Conservation (phyloP, 2,329 filamentous ascomycete genomes). For the Pseudogymnoascus sp. region DNA sequence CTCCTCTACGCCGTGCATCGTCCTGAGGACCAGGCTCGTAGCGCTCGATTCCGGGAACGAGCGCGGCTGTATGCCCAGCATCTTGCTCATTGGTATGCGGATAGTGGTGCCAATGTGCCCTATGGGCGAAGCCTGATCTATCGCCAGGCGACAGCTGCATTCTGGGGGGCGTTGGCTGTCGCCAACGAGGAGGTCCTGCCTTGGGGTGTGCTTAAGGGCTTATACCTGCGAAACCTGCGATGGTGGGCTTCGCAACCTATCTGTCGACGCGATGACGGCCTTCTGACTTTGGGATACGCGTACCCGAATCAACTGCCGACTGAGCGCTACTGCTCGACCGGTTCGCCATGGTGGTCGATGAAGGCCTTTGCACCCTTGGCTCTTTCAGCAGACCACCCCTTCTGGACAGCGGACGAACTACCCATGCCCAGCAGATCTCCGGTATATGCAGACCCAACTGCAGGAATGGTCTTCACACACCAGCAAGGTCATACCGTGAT, state of each 20-base stretch:
- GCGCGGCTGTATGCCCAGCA: slow-evolving; percentile 35
- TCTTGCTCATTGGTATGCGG: slow-evolving; percentile 42
- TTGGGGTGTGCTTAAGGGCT: slow-evolving; percentile 37
- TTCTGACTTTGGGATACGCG: slow-evolving; percentile 39
- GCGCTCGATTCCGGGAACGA: slow-evolving; percentile 30
- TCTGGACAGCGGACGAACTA: slow-evolving; percentile 38
- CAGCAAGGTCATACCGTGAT: slow-evolving; percentile 18
- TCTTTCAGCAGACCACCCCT: slow-evolving; percentile 30
- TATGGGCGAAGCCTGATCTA: slow-evolving; percentile 45
- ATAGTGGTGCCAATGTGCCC: slow-evolving; percentile 40
- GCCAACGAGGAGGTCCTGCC: slow-evolving; percentile 21
- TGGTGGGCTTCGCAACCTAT: slow-evolving; percentile 38
- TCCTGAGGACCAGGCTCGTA: slow-evolving; percentile 32
- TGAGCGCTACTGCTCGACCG: slow-evolving; percentile 49
- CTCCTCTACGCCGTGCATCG: slow-evolving; percentile 39
- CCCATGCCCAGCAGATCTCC: slow-evolving; percentile 23
- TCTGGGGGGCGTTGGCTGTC: slow-evolving; percentile 37
- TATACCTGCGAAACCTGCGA: slow-evolving; percentile 40
- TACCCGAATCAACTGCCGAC: slow-evolving; percentile 43
- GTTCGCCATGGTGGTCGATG: slow-evolving; percentile 46
- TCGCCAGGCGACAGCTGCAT: slow-evolving; percentile 41
- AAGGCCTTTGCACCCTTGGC: slow-evolving; percentile 40
- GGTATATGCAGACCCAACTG: slow-evolving; percentile 4
- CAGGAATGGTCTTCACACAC: slow-evolving; percentile 14
- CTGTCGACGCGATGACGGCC: slow-evolving; percentile 32